These are phyloP conservation scores for Alternaria sp. DNA, from an alignment of 2,329 filamentous ascomycete genomes.

Conservation along the genomic window DNA sequence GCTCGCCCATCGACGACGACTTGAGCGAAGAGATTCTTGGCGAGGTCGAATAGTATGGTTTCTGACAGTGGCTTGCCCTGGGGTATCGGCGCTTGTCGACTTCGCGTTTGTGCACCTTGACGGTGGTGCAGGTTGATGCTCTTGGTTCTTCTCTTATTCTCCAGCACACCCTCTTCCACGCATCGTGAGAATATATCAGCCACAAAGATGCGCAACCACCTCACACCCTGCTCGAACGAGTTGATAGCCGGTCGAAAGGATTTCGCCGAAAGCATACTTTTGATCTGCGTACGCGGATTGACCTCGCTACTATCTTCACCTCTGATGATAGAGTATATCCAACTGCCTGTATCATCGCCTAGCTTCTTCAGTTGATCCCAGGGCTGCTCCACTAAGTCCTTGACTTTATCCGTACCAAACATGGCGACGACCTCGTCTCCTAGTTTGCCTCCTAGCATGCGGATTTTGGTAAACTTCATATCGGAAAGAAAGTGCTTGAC, in stretches of 20 bases:
- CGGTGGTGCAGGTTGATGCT: constrained; percentile 86
- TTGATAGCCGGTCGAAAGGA: constrained; percentile 88
- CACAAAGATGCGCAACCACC: constrained; percentile 90
- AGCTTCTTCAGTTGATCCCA: constrained; percentile 79
- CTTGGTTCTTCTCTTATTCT: constrained; percentile 85
- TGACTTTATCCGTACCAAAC: constrained; percentile 82
- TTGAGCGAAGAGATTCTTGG: constrained; percentile 78
- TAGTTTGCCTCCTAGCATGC: constrained; percentile 93
- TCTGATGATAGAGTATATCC: constrained; percentile 85
- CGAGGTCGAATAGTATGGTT: constrained; percentile 74
- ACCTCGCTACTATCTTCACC: constrained; percentile 90
- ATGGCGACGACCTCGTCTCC: constrained; percentile 83
- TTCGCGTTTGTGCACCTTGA: constrained; percentile 75
- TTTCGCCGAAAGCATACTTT: constrained; percentile 96
- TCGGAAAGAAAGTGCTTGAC: constrained; percentile 78
- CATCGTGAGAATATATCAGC: constrained; percentile 90
- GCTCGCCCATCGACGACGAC: constrained; percentile 78
- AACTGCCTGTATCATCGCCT: constrained; percentile 82
- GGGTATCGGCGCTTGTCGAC: constrained; percentile 78
- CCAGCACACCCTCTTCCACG: constrained; percentile 87
- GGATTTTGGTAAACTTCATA: constrained; percentile 94
- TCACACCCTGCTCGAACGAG: constrained; percentile 76
- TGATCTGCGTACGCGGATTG: constrained; percentile 89
- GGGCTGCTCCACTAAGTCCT: constrained; percentile 75
- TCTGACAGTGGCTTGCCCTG: constrained; percentile 78